Evolutionary conservation across 208 protist species (phyloP).

Genomic region (Blastocrithidia nonstop): DNA sequence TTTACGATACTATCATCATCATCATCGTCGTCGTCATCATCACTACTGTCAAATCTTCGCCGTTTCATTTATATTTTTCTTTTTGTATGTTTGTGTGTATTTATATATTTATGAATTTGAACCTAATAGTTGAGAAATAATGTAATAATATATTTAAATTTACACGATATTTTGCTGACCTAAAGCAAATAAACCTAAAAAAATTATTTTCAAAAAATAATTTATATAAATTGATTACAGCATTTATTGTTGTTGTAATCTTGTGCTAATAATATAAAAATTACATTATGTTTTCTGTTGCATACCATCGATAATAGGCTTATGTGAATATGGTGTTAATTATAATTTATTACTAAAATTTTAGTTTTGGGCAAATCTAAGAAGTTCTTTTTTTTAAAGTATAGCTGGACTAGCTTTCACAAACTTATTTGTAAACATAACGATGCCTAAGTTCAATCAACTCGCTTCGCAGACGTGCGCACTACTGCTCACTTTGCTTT

Average conservation of each 20-base stretch:
- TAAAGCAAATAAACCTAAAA: constrained; percentile 38
- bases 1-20: background rate
- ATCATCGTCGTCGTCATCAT: constrained; percentile 1
- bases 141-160: constrained; percentile 44
- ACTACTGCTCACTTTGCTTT: too few species aligned
- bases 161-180: too few species aligned
- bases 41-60: background rate
- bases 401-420: too few species aligned
- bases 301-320: background rate
- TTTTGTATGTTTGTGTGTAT: too few species aligned
- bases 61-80: background rate
- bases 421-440: too few species aligned
- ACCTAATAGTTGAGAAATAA: constrained; percentile 43
- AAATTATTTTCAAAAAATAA: constrained; percentile 34
- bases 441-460: too few species aligned
- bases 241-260: constrained; percentile 7
- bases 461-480: too few species aligned
- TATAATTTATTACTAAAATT: background rate
- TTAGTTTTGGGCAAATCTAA: background rate
- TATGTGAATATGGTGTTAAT: background rate
- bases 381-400: background rate
- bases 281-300: background rate
- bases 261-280: constrained; percentile 25
- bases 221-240: constrained; percentile 4
- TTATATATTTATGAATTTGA: too few species aligned